phyloP scores from a whole-genome alignment of 257 asterid genomes.

The Solanum ahanhuiri region DNA sequence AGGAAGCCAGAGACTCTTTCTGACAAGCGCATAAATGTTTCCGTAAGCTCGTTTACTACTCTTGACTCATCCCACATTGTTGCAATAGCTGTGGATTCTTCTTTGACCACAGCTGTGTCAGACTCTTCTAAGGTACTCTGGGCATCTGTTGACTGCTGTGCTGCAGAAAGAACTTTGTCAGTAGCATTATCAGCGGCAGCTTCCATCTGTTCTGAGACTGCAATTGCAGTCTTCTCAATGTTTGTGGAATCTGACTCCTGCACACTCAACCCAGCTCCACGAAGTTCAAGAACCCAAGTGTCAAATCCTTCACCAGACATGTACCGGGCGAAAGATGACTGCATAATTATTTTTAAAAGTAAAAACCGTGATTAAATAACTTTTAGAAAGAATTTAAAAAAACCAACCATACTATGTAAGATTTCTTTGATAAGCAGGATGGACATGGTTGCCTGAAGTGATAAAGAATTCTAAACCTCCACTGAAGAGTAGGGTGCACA shows the following conservation, averaged over 20 bases:
- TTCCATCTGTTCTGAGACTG: slow-evolving; percentile 52
- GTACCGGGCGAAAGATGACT: slow-evolving; percentile 95
- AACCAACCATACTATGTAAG: not conserved
- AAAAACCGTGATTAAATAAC: slow-evolving; percentile 3
- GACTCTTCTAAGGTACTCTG: slow-evolving; percentile 23
- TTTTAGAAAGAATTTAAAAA: not conserved
- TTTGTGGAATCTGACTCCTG: slow-evolving; percentile 42
- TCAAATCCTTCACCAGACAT: slow-evolving; percentile 99
- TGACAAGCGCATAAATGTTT: slow-evolving; percentile 63
- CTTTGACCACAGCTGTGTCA: slow-evolving; percentile 26
- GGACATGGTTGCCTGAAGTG: not conserved
- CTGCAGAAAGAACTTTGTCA: slow-evolving; percentile 25
- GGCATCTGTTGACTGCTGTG: slow-evolving; percentile 24
- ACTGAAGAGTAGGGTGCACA: not conserved
- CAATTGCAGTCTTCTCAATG: slow-evolving; percentile 53
- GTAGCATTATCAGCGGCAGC: slow-evolving; percentile 41
- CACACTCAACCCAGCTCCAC: slow-evolving; percentile 93
- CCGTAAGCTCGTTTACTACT: slow-evolving; percentile 58
- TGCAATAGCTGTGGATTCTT: slow-evolving; percentile 33
- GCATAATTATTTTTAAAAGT: slow-evolving; percentile 18
- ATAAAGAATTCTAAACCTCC: not conserved
- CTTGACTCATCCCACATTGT: slow-evolving; percentile 68
- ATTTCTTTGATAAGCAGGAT: not conserved
- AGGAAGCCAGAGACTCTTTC: slow-evolving; percentile 92
- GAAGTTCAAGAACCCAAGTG: slow-evolving; percentile 93